These are phyloP conservation scores for Echium plantagineum DNA, from an alignment of 257 asterid species.

Conservation along the genomic window DNA sequence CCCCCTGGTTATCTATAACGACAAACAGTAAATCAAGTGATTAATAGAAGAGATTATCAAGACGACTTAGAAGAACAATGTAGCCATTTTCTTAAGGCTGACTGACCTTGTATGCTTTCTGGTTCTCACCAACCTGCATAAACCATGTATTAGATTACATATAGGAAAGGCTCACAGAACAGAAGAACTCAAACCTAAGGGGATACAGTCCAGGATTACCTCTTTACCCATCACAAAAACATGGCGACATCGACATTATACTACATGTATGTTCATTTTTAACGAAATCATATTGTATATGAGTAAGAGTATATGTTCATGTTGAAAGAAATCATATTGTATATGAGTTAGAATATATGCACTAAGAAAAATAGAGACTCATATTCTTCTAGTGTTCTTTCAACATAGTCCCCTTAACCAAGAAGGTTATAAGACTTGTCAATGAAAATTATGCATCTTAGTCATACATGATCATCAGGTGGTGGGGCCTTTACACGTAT, in stretches of 20 bases:
- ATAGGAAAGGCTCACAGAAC: neutral
- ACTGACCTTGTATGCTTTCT: slow-evolving; percentile 93
- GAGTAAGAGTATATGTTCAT: slow-evolving; percentile 5
- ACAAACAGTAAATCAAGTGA: neutral
- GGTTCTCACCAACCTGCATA: slow-evolving; percentile 90
- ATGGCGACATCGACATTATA: neutral
- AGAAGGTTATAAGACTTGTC: too few species aligned
- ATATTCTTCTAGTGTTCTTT: neutral
- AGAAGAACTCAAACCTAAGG: neutral
- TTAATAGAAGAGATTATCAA: neutral
- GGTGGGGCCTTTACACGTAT: too few species aligned
- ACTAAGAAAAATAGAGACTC: neutral
- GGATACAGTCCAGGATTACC: slow-evolving; percentile 26
- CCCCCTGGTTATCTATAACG: slow-evolving; percentile 66
- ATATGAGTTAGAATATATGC: slow-evolving; percentile 2
- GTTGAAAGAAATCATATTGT: neutral
- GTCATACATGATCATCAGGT: too few species aligned
- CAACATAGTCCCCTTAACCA: neutral
- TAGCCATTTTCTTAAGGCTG: slow-evolving; percentile 1
- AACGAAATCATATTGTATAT: neutral
- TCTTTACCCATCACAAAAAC: slow-evolving; percentile 95
- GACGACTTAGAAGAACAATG: neutral
- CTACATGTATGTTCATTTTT: slow-evolving; percentile 1
- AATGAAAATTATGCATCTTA: too few species aligned
- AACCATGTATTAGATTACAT: neutral